Conservation (phyloP, 2,329 filamentous ascomycete species). For the Colletotrichum sp. region DNA sequence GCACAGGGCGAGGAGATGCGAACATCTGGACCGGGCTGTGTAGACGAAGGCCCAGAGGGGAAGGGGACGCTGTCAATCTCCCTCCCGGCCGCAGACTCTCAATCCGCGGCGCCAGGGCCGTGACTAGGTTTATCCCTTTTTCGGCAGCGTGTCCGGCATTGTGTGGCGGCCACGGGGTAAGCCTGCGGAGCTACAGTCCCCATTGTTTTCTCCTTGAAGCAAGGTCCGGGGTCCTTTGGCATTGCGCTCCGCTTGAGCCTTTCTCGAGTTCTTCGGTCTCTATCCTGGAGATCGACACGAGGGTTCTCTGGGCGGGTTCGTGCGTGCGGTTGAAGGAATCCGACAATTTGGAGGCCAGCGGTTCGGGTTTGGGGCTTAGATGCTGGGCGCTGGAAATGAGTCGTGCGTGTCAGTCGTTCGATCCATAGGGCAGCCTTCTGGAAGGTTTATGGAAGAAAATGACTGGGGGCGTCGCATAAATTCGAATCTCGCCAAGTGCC, state of each 20-base stretch:
- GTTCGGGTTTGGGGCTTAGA: slow-evolving; percentile 4
- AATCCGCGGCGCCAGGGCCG: background rate
- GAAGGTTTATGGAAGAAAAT: background rate
- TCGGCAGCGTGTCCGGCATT: slow-evolving; percentile 2
- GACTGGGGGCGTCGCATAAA: background rate
- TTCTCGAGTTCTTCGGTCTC: background rate
- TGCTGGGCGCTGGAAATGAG: background rate
- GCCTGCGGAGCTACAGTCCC: background rate
- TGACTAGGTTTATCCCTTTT: background rate
- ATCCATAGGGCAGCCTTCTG: background rate
- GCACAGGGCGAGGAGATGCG: background rate
- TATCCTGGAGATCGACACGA: slow-evolving; percentile 9
- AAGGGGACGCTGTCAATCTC: background rate
- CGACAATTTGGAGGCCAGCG: background rate
- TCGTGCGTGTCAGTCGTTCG: background rate
- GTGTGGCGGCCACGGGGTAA: background rate
- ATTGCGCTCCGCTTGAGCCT: background rate
- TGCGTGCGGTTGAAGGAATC: background rate
- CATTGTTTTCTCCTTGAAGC: slow-evolving; percentile 1
- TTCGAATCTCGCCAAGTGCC: slow-evolving; percentile 11
- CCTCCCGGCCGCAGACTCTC: background rate
- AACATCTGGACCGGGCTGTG: background rate
- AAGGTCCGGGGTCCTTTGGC: background rate
- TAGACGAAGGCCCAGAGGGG: background rate
- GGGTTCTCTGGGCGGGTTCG: background rate